Evolutionary conservation across 1,284 basidiomycete species (phyloP).

Genomic region (Cutaneotrichosporon cavernicola): DNA sequence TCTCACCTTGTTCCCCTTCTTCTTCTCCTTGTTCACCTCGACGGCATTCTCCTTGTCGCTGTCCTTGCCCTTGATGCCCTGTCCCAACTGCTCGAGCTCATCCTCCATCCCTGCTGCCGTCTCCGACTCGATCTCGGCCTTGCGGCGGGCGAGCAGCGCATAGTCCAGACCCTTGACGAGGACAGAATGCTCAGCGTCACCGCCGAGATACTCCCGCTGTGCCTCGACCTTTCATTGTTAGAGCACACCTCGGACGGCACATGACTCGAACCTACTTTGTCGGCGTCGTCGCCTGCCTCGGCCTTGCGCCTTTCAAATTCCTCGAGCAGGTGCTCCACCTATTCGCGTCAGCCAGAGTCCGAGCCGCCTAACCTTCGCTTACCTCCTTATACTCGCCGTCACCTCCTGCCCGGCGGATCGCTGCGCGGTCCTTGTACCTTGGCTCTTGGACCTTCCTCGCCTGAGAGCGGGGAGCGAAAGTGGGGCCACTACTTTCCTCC

Average conservation of each 20-base stretch:
- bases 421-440: conserved; percentile 52
- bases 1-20: conserved; percentile 30
- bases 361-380: conserved; percentile 16
- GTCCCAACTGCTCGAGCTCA: conserved; percentile 62
- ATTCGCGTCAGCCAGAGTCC: conserved; percentile 8
- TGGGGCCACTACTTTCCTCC: conserved; percentile 16
- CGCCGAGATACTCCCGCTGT: conserved; percentile 78
- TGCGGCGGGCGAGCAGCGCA: conserved; percentile 78
- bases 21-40: neutral
- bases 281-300: conserved; percentile 61
- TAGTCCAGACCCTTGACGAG: conserved; percentile 86
- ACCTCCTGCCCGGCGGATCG: conserved; percentile 42
- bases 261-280: conserved; percentile 23
- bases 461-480: conserved; percentile 39
- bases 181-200: conserved; percentile 77
- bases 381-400: conserved; percentile 51
- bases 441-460: conserved; percentile 24
- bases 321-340: conserved; percentile 75
- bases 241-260: neutral
- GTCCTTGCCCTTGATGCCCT: conserved; percentile 30
- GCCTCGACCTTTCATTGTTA: conserved; percentile 63
- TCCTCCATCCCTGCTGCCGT: conserved; percentile 67
- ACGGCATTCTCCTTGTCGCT: conserved; percentile 15
- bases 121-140: conserved; percentile 60
- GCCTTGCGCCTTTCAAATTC: conserved; percentile 70